Evolutionary conservation across 352 stramenopile species (phyloP).

Genomic region (Pythium scleroteichum): DNA sequence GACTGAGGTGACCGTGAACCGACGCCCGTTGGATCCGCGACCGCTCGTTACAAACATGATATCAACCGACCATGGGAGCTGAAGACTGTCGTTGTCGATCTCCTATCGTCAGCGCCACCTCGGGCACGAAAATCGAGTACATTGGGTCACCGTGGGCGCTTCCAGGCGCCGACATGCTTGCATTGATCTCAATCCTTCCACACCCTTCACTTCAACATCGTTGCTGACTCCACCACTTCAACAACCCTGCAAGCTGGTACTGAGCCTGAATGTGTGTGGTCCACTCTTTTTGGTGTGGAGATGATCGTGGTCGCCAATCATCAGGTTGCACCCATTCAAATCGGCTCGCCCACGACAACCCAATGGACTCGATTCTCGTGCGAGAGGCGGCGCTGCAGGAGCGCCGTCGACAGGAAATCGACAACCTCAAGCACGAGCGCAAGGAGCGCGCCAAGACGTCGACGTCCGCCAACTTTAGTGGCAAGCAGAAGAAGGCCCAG

Average conservation of each 20-base stretch:
- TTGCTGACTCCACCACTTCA: too few species aligned
- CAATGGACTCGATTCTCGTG: conserved; percentile 47
- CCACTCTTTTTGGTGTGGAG: conserved; percentile 1
- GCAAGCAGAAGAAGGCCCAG: conserved; percentile 88
- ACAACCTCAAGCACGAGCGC: conserved; percentile 77
- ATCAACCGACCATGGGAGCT: too few species aligned
- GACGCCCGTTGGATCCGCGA: neutral
- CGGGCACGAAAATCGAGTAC: too few species aligned
- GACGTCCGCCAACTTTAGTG: conserved; percentile 65
- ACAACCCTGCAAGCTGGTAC: too few species aligned
- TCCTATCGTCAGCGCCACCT: too few species aligned
- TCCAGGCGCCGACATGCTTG: too few species aligned
- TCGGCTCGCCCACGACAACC: neutral
- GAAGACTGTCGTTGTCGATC: too few species aligned
- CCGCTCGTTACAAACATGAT: too few species aligned
- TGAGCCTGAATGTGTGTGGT: too few species aligned
- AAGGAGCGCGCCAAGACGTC: conserved; percentile 72
- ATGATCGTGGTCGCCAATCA: conserved; percentile 20
- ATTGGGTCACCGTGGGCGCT: too few species aligned
- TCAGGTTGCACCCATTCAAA: conserved; percentile 10
- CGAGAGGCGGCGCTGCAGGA: conserved; percentile 71
- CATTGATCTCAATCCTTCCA: too few species aligned
- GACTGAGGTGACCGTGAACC: neutral
- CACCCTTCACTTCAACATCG: conserved; percentile 10
- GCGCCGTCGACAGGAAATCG: conserved; percentile 69